phyloP scores from a whole-genome alignment of 345 rosid genomes.

The Eucalyptus pumila region DNA sequence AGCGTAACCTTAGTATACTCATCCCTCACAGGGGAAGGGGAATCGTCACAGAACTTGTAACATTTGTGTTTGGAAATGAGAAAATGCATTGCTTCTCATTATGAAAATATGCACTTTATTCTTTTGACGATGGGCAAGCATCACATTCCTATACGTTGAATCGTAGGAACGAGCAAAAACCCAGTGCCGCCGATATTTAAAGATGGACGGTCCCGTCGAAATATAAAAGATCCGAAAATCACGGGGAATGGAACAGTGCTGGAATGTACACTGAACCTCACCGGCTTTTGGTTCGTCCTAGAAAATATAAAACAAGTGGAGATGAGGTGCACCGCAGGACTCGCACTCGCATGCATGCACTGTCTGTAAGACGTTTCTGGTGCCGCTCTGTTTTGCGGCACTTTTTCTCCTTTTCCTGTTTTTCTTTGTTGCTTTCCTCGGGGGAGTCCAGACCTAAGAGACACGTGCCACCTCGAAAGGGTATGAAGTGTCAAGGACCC shows the following conservation, averaged over 20 bases:
- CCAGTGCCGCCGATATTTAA: neutral
- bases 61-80: neutral
- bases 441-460: neutral
- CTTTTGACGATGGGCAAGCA: neutral
- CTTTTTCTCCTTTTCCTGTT: neutral
- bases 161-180: neutral
- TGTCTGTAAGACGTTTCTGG: neutral
- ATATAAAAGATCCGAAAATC: neutral
- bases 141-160: neutral
- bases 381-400: neutral
- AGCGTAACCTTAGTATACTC: neutral
- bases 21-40: rapidly evolving
- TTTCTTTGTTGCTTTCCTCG: neutral
- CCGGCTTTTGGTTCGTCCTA: neutral
- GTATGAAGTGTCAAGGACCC: neutral
- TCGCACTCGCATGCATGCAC: neutral
- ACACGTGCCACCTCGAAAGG: conserved; percentile 31
- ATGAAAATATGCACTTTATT: neutral
- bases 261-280: neutral
- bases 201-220: neutral
- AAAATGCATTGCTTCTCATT: neutral
- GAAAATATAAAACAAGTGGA: neutral
- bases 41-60: neutral
- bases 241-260: neutral
- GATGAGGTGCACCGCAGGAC: neutral